phyloP scores from a whole-genome alignment of 345 rosid genomes.

The Camelina neglecta region DNA sequence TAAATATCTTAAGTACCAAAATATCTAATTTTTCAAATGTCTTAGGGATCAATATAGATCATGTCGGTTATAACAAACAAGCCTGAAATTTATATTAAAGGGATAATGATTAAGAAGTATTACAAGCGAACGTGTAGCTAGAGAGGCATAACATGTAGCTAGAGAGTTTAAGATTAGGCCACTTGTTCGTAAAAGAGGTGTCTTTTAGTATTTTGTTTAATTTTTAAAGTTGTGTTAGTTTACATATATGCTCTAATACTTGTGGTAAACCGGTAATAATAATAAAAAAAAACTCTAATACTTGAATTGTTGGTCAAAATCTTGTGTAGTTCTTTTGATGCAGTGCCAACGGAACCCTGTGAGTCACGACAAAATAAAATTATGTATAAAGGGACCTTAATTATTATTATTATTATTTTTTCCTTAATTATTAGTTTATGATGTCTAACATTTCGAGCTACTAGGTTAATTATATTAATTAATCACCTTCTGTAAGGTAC shows the following conservation, averaged over 20 bases:
- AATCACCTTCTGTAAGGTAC: neutral
- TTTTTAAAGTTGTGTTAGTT: too few species aligned
- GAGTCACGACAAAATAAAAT: neutral
- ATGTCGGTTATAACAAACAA: neutral
- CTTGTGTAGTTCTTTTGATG: neutral
- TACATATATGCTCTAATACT: neutral
- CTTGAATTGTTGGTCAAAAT: neutral
- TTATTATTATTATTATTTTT: constrained; percentile 2
- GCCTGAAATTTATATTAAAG: neutral
- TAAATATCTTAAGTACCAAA: neutral
- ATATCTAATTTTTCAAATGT: neutral
- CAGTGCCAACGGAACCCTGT: neutral
- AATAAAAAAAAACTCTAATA: too few species aligned
- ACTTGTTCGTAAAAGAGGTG: neutral
- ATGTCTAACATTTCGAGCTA: neutral
- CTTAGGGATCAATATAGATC: neutral
- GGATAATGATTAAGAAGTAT: neutral
- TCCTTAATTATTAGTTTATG: neutral
- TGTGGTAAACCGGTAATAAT: too few species aligned
- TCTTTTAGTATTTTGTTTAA: too few species aligned
- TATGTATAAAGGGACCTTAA: neutral
- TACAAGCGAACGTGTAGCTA: neutral
- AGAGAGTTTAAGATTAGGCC: neutral
- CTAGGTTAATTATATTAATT: neutral
- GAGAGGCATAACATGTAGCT: too few species aligned